phyloP scores from a whole-genome alignment of 2,329 filamentous ascomycete genomes.

The Botrytis byssoidea region DNA sequence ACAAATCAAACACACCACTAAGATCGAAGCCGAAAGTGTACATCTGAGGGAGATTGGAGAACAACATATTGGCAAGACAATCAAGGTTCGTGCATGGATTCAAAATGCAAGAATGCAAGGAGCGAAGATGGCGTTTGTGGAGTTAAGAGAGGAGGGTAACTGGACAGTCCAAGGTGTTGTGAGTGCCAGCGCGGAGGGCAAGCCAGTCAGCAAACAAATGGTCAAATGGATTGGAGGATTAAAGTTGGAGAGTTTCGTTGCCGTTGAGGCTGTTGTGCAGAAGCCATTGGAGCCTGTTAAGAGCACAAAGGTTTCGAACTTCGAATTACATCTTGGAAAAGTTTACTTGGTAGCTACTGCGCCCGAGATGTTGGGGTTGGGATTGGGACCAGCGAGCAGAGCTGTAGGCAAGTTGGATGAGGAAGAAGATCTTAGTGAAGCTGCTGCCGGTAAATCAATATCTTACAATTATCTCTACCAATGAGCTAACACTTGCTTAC shows the following conservation, averaged over 20 bases:
- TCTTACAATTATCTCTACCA: background rate
- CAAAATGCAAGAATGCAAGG: slow-evolving; percentile 87
- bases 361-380: slow-evolving; percentile 57
- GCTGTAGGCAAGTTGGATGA: slow-evolving; percentile 59
- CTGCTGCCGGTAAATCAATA: slow-evolving; percentile 41
- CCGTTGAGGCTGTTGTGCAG: slow-evolving; percentile 77
- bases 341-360: slow-evolving; percentile 72
- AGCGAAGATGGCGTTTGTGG: slow-evolving; percentile 88
- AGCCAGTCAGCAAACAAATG: slow-evolving; percentile 76
- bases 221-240: slow-evolving; percentile 83
- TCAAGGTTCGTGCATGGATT: slow-evolving; percentile 77
- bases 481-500: slow-evolving; percentile 28
- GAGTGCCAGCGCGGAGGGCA: slow-evolving; percentile 62
- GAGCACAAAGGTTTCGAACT: slow-evolving; percentile 74
- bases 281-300: slow-evolving; percentile 85
- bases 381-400: slow-evolving; percentile 54
- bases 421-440: slow-evolving; percentile 53
- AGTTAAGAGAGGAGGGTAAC: slow-evolving; percentile 72
- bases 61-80: slow-evolving; percentile 63
- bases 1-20: slow-evolving; percentile 57
- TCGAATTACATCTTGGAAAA: slow-evolving; percentile 87
- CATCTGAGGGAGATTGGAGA: slow-evolving; percentile 64
- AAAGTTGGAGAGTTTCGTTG: slow-evolving; percentile 76
- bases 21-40: slow-evolving; percentile 53
- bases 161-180: slow-evolving; percentile 83